A percentile compares a stretch with the other conserved stretches of the same genome.
phyloP scores from a whole-genome alignment of 495 filamentous ascomycete genomes.

The Tuber microsphaerosporum region DNA sequence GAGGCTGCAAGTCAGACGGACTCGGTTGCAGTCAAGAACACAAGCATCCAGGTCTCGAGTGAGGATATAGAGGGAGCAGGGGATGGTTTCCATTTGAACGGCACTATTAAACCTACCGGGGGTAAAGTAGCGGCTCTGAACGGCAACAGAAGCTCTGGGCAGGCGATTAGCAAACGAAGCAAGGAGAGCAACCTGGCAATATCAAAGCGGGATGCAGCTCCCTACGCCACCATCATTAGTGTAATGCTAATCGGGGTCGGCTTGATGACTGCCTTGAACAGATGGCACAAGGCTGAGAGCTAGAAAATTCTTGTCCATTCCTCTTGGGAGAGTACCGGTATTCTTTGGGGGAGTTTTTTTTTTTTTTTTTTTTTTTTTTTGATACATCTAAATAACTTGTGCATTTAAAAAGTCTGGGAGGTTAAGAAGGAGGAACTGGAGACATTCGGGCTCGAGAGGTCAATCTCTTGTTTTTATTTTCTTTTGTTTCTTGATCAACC shows the following conservation, averaged over 20 bases:
- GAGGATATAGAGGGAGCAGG: conserved; percentile 11
- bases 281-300: conserved; percentile 50
- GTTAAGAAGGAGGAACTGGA: conserved; percentile 26
- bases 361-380: conserved; percentile 23
- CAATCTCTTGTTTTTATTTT: conserved; percentile 25
- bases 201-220: conserved; percentile 53
- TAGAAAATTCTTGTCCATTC: conserved; percentile 27
- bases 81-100: conserved; percentile 10
- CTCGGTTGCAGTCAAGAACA: conserved; percentile 41
- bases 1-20: conserved; percentile 43
- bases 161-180: conserved; percentile 18
- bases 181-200: conserved; percentile 21
- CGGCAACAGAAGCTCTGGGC: conserved; percentile 12
- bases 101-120: conserved; percentile 26
- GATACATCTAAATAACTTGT: conserved; percentile 31
- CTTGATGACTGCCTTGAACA: conserved; percentile 90
- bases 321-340: conserved; percentile 9
- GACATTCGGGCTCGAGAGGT: conserved; percentile 27
- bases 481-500: conserved; percentile 23
- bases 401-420: conserved; percentile 36
- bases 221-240: conserved; percentile 79
- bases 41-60: conserved; percentile 27
- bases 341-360: conserved; percentile 29
- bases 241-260: conserved; percentile 85
- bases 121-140: conserved; percentile 19